phyloP scores from a whole-genome alignment of 1,284 basidiomycete genomes.

The Agaricales sp. region DNA sequence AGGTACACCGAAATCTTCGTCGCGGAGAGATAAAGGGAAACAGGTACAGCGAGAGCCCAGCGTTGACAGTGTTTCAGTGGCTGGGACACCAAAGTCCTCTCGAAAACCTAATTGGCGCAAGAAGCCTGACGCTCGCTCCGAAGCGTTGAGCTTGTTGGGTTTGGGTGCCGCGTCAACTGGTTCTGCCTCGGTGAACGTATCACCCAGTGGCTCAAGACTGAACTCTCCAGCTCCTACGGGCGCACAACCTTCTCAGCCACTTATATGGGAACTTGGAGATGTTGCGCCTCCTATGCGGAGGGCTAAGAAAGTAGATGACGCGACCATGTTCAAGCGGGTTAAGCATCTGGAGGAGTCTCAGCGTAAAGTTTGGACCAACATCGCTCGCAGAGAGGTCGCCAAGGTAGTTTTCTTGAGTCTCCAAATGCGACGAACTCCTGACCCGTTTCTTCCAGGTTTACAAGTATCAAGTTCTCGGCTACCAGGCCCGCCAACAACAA shows the following conservation, averaged over 20 bases:
- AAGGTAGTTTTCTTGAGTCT: conserved; percentile 38
- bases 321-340: conserved; percentile 60
- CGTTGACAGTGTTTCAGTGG: conserved; percentile 13
- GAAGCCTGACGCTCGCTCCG: neutral
- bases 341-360: conserved; percentile 76
- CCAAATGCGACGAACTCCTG: conserved; percentile 10
- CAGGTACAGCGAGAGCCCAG: conserved; percentile 23
- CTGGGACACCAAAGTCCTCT: neutral
- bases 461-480: conserved; percentile 62
- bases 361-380: conserved; percentile 79
- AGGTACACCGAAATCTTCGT: neutral
- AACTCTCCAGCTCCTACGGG: conserved; percentile 35
- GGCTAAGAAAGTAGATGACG: conserved; percentile 67
- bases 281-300: conserved; percentile 54
- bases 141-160: neutral
- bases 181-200: neutral
- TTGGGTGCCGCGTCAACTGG: neutral
- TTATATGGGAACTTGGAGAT: conserved; percentile 66
- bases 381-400: conserved; percentile 72
- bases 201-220: conserved; percentile 2
- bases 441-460: conserved; percentile 48
- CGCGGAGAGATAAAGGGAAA: conserved; percentile 25
- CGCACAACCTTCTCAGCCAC: conserved; percentile 38
- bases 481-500: conserved; percentile 54
- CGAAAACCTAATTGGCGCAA: neutral